A percentile compares a stretch with the other conserved stretches of the same genome.
Conservation (phyloP, 2,329 filamentous ascomycete genomes). For the Diaporthe velutina region DNA sequence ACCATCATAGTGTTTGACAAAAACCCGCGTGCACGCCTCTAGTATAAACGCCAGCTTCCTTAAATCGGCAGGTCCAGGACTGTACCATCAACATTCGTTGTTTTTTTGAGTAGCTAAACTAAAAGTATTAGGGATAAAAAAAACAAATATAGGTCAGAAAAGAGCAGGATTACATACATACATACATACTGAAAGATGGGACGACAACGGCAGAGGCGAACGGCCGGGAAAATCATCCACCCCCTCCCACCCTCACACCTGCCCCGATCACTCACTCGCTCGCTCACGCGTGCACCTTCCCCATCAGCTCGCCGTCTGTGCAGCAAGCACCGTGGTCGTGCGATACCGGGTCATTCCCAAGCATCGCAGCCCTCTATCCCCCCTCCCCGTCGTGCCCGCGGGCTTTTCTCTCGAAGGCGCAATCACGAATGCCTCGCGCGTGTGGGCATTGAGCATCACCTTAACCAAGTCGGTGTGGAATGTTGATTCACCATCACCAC, state of each 20-base stretch:
- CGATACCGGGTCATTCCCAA: neutral
- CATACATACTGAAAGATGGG: neutral
- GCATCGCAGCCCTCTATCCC: neutral
- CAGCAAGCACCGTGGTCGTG: constrained; percentile 13
- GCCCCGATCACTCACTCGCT: neutral
- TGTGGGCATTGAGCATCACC: neutral
- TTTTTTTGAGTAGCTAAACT: too few relatives aligned
- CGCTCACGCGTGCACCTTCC: neutral
- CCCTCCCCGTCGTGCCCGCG: neutral
- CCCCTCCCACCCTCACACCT: neutral
- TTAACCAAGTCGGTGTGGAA: neutral
- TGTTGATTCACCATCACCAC: neutral
- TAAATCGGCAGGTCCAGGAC: neutral
- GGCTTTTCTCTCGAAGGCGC: neutral
- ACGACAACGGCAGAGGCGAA: constrained; percentile 3
- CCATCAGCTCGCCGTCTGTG: constrained; percentile 15
- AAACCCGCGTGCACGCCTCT: neutral
- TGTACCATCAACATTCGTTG: too few relatives aligned
- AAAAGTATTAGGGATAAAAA: neutral
- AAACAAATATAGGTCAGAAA: neutral
- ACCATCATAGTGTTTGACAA: neutral
- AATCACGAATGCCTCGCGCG: neutral
- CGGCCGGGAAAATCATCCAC: neutral
- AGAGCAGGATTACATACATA: neutral
- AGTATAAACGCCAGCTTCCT: neutral